Percentiles rank a stretch among this genome's conserved stretches.
phyloP scores from a whole-genome alignment of 352 stramenopile genomes.

The Pythium sp. region DNA sequence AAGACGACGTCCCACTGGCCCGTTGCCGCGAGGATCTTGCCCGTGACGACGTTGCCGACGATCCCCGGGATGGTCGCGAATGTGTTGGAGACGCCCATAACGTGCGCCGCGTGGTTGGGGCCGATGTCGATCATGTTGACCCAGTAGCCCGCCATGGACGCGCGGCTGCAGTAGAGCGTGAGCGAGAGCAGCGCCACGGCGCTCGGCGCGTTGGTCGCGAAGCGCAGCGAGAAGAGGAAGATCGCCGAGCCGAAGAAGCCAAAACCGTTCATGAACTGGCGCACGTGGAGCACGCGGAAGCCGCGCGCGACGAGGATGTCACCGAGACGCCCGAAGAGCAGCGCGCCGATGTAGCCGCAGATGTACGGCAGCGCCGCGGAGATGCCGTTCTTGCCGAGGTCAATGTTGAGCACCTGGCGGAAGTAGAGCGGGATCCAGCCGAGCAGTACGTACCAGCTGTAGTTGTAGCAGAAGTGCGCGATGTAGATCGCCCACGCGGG shows the following conservation, averaged over 20 bases:
- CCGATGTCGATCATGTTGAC: constrained; percentile 90
- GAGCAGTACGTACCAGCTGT: constrained; percentile 86
- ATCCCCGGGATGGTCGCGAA: constrained; percentile 84
- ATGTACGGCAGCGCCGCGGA: constrained; percentile 73
- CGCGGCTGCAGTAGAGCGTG: constrained; percentile 75
- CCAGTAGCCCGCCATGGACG: constrained; percentile 80
- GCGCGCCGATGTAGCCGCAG: constrained; percentile 70
- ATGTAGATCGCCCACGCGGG: constrained; percentile 84
- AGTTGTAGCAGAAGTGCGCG: constrained; percentile 87
- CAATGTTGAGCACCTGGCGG: constrained; percentile 69
- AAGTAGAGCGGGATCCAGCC: constrained; percentile 90
- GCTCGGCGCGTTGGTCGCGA: constrained; percentile 42
- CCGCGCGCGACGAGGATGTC: constrained; percentile 65
- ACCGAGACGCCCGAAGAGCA: constrained; percentile 67
- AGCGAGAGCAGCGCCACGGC: constrained; percentile 70
- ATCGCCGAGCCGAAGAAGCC: constrained; percentile 69
- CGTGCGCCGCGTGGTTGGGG: constrained; percentile 70
- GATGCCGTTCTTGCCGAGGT: constrained; percentile 66
- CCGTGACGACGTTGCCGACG: constrained; percentile 82
- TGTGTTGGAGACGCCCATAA: constrained; percentile 88
- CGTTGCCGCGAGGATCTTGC: constrained; percentile 67
- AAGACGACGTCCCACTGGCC: constrained; percentile 85
- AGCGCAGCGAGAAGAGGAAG: constrained; percentile 72
- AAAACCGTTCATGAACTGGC: constrained; percentile 74
- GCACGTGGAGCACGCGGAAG: constrained; percentile 70